phyloP scores from a whole-genome alignment of 2,329 filamentous ascomycete species.

The Ceratocystis ficicola region DNA sequence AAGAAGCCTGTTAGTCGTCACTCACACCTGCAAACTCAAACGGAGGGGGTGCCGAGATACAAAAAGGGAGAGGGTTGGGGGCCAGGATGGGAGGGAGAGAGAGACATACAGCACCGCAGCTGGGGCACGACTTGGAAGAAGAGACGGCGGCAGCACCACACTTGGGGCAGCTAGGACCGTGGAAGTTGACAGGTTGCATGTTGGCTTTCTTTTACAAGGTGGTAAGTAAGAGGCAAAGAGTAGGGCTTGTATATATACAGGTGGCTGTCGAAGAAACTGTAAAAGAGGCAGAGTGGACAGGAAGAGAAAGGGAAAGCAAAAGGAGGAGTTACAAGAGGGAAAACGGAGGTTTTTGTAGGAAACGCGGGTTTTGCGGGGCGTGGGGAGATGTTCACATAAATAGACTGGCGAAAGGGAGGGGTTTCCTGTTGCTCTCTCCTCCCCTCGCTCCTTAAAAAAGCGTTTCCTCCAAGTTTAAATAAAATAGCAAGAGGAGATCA shows the following conservation, averaged over 20 bases:
- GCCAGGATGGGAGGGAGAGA: neutral
- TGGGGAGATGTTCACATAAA: neutral
- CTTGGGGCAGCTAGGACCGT: constrained; percentile 42
- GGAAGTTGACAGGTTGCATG: constrained; percentile 29
- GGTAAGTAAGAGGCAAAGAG: neutral
- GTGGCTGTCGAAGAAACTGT: neutral
- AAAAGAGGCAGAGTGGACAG: neutral
- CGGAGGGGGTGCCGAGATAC: neutral
- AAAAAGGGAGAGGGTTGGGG: neutral
- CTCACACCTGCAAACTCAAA: neutral
- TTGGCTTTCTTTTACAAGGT: constrained; percentile 3
- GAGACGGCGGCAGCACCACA: constrained; percentile 39
- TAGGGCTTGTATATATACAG: too few relatives aligned
- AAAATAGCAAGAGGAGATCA: too few relatives aligned
- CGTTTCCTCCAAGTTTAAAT: too few relatives aligned
- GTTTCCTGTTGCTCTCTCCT: too few relatives aligned
- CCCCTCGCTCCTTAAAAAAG: neutral
- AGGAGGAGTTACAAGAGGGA: neutral
- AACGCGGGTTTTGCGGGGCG: neutral
- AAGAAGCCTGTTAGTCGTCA: neutral
- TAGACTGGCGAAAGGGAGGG: neutral
- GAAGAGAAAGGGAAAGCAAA: neutral
- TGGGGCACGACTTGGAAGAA: constrained; percentile 40
- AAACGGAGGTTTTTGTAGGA: constrained; percentile 8
- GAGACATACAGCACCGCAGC: constrained; percentile 45